Evolutionary conservation across 1,284 basidiomycete species (phyloP).

Genomic region (Fomitopsis schrenkii): DNA sequence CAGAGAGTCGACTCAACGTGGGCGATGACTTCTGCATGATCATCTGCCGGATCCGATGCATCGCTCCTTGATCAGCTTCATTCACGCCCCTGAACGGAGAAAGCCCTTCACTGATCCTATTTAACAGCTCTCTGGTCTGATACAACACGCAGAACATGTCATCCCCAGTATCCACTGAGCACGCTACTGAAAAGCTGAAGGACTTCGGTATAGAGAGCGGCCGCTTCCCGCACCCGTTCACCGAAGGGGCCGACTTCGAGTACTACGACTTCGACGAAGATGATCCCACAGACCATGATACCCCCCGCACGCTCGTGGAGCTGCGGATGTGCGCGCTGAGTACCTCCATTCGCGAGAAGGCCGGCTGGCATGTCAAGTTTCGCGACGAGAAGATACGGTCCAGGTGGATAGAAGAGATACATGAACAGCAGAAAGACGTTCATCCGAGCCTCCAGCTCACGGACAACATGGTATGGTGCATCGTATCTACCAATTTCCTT

Average conservation of each 20-base stretch:
- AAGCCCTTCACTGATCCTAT: too few species aligned
- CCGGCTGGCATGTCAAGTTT: background rate
- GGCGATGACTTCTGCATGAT: too few species aligned
- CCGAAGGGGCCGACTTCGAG: background rate
- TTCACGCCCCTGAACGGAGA: too few species aligned
- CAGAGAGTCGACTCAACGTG: too few species aligned
- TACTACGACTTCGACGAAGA: background rate
- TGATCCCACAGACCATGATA: background rate
- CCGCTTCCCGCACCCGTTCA: background rate
- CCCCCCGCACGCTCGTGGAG: background rate
- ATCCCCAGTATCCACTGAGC: too few species aligned
- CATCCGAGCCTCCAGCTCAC: background rate
- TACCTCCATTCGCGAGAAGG: background rate
- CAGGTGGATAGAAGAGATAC: background rate
- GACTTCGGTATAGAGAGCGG: background rate
- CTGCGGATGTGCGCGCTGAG: background rate
- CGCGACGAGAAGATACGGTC: background rate
- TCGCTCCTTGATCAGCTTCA: too few species aligned
- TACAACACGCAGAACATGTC: too few species aligned
- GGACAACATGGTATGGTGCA: background rate
- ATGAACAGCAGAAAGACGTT: background rate
- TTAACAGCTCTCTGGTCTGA: too few species aligned
- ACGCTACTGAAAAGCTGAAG: too few species aligned
- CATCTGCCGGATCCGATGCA: too few species aligned
- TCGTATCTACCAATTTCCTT: background rate